Percentiles rank a stretch among this genome's conserved stretches.
Evolutionary conservation across 208 protist genomes (phyloP).

Genomic region (Crithidia acanthocephali): DNA sequence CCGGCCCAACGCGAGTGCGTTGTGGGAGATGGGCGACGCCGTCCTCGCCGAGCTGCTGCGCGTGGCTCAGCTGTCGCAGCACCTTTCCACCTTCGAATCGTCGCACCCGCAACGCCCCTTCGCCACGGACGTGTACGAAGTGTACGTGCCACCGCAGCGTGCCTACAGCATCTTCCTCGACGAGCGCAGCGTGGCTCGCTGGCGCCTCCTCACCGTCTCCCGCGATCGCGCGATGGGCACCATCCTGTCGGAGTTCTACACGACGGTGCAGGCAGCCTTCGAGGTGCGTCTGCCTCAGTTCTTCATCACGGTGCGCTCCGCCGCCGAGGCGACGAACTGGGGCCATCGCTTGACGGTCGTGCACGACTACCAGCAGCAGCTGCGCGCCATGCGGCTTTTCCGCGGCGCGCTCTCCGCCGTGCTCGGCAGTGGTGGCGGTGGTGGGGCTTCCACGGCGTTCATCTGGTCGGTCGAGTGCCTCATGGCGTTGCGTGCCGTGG

Average conservation of each 20-base stretch:
- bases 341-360: conserved; percentile 84
- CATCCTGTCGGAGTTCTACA: conserved; percentile 58
- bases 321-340: conserved; percentile 69
- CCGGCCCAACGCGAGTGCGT: conserved; percentile 12
- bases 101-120: conserved; percentile 68
- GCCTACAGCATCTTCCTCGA: conserved; percentile 80
- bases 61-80: conserved; percentile 53
- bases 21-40: conserved; percentile 26
- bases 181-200: conserved; percentile 53
- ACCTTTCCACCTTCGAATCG: conserved; percentile 72
- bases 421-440: conserved; percentile 18
- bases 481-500: conserved; percentile 44
- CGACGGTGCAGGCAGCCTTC: conserved; percentile 57
- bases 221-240: conserved; percentile 51
- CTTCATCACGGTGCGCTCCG: conserved; percentile 69
- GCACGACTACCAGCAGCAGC: conserved; percentile 62
- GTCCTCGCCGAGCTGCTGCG: conserved; percentile 46
- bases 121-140: conserved; percentile 57
- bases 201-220: conserved; percentile 68
- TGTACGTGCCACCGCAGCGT: conserved; percentile 50
- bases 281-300: conserved; percentile 58
- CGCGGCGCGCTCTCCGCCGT: conserved; percentile 49
- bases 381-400: conserved; percentile 67
- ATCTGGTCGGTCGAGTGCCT: conserved; percentile 57
- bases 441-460: conserved; percentile 5